Evolutionary conservation across 768 basidiomycete species (phyloP), one percentile per base, ranked within the genome.

Genomic region (Mycena kentingensis): DNA sequence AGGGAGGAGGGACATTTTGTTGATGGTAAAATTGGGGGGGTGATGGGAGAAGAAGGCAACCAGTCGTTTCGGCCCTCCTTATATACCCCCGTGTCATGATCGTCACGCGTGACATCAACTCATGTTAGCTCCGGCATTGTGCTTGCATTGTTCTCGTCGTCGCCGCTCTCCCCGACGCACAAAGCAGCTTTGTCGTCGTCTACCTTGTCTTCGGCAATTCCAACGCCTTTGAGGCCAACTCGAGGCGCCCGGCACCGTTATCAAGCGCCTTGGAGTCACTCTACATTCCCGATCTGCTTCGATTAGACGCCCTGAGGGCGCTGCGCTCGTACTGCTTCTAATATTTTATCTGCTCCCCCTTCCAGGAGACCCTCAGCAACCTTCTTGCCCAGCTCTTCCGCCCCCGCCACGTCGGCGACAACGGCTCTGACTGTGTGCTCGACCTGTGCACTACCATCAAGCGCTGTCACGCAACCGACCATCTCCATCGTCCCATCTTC

Each of bases 401-500:
- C 88, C 15, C n/a, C n/a, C n/a, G n/a, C n/a, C n/a, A n/a, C n/a
- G n/a, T n/a, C n/a, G n/a, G n/a, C n/a, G n/a, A n/a, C n/a, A n/a
- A n/a, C n/a, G n/a, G n/a, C n/a, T n/a, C n/a, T 73, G 42, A 87
- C 51, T 1, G 79, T 78, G 55, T 84, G 76, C 61, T 91, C 76
- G 46, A 95, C 85, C 58, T 93, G 90, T 15, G 67, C 69, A 25
- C 63, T 68, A 0, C 95, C 95, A 57, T 85, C 80, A 10, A 97
- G 73, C 19, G 86, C 82, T 2, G 96, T 98, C 26, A 98, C 89
- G 44, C 88, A 88, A 0, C 88, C 91, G 3, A 83, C 83, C 39
- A 98, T 68, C 45, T 73, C 80, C 51, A 98, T 70, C 31, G 62
- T 70, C 0, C 68, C 74, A 16, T 29, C 18, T 19, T 28, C 44